phyloP scores from a whole-genome alignment of 1,284 basidiomycete species.

The Ganoderma sinense region DNA sequence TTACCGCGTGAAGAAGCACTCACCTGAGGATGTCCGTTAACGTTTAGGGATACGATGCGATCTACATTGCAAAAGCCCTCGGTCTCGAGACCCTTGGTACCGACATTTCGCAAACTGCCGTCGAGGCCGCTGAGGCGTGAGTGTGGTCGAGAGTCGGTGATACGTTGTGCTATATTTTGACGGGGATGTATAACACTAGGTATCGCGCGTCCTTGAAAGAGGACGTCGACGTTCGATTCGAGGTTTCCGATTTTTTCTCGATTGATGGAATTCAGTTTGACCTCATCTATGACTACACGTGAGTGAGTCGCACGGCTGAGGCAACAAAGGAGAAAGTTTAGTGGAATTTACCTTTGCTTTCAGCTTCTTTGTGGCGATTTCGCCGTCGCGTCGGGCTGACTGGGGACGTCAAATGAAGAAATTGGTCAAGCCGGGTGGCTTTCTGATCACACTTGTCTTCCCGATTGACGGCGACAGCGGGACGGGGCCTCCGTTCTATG shows the following conservation, averaged over 20 bases:
- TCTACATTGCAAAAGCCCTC: conserved; percentile 57
- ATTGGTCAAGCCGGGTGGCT: conserved; percentile 64
- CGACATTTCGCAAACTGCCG: conserved; percentile 65
- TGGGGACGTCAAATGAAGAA: conserved; percentile 67
- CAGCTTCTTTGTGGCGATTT: conserved; percentile 78
- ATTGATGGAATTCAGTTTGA: conserved; percentile 46
- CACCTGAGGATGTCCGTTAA: not conserved
- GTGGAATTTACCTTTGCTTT: no score
- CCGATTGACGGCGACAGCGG: conserved; percentile 61
- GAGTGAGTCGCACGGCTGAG: conserved; percentile 32
- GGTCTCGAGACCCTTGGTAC: conserved; percentile 59
- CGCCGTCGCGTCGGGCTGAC: conserved; percentile 57
- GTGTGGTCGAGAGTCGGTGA: not conserved
- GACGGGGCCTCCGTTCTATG: conserved; percentile 68
- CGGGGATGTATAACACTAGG: not conserved
- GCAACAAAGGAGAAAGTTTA: no score
- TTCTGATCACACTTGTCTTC: conserved; percentile 65
- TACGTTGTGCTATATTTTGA: no score
- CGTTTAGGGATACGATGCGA: conserved; percentile 67
- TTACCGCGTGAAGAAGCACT: not conserved
- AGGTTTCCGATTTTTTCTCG: conserved; percentile 62
- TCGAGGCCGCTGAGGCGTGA: conserved; percentile 58
- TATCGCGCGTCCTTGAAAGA: not conserved
- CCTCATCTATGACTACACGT: conserved; percentile 77
- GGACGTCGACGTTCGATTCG: conserved; percentile 45